Evolutionary conservation across 169 alveolate genomes (phyloP), one percentile per base, ranked within the genome.

Genomic region (Plasmodium vivax): DNA sequence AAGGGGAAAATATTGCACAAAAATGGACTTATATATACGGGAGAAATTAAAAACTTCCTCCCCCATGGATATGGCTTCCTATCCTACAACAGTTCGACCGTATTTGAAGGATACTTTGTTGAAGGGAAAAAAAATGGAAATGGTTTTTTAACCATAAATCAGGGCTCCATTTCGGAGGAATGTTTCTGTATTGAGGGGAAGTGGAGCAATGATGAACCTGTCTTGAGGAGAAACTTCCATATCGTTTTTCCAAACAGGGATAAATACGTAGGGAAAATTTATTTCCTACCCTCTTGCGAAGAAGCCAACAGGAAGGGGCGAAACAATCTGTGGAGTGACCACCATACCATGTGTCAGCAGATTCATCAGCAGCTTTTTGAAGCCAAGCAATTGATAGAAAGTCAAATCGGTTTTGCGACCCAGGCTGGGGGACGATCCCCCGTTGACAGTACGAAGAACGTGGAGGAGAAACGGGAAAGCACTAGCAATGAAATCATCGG

Each of bases 11-110:
- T 88, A 34, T 80, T 88, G 43, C 83, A 88, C 82, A 45, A 88
- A 79, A 88, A 68, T 58, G 94, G 94, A 27, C 51, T 27, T 79
- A 71, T 88, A 27, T 88, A 88, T 79, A 88, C 94, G 12, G 94
- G 94, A 27, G 83, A 88, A 88, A 88, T 88, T 14, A 88, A 88
- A 72, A 80, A 68, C 72, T 80, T 88, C 27, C 47, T 88, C 62
- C 94, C 94, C 16, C 94, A 88, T 88, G 94, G 94, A 56, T 88
- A 88, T 88, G 94, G 94, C n/a, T 88, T 88, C 77, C 82, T 77
- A 10, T 88, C 94, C 32, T 88, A 88, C 73, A 81, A 88, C 58
- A 51, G 38, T 41, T 34, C 85, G 9, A 71, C 77, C 14, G 54
- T 80, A 80, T 88, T 79, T 88, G 94, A 88, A 74, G 94, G 94